A percentile compares a stretch with the other conserved stretches of the same genome.
Evolutionary conservation across 1,284 basidiomycete genomes (phyloP).

Genomic region (Heterobasidion annosum): DNA sequence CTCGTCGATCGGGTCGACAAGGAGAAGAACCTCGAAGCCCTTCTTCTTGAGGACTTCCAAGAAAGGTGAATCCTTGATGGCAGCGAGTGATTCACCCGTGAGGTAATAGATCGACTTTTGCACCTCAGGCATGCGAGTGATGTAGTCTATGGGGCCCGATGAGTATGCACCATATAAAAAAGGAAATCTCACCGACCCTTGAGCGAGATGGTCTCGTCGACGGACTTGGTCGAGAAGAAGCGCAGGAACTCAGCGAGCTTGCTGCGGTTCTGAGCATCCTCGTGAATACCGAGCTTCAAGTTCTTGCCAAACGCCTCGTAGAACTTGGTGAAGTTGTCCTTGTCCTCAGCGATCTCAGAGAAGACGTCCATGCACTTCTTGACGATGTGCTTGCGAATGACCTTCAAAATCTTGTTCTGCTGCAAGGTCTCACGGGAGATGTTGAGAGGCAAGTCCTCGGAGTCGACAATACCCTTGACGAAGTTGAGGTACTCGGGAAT

Average conservation of each 20-base stretch:
- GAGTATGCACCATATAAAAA: constrained; percentile 3
- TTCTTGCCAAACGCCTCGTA: constrained; percentile 97
- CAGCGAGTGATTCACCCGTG: constrained; percentile 93
- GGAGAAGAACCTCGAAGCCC: constrained; percentile 96
- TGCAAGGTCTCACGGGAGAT: constrained; percentile 99
- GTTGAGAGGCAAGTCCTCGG: constrained; percentile 98
- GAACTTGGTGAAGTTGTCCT: constrained; percentile 99
- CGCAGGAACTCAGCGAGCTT: constrained; percentile 99
- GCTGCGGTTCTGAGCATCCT: constrained; percentile 97
- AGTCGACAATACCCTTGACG: constrained; percentile 99
- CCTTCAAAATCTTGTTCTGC: constrained; percentile 99
- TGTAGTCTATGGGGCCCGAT: constrained; percentile 67
- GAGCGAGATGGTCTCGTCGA: constrained; percentile 89
- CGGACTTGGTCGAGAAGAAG: constrained; percentile 95
- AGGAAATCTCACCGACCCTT: constrained; percentile 54
- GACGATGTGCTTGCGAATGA: constrained; percentile 97
- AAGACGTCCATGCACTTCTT: constrained; percentile 98
- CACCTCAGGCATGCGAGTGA: constrained; percentile 98
- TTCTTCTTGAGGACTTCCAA: constrained; percentile 99
- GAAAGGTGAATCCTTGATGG: constrained; percentile 95
- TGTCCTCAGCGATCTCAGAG: constrained; percentile 97
- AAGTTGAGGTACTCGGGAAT: constrained; percentile 99
- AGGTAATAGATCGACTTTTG: constrained; percentile 99
- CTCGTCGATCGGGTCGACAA: constrained; percentile 98
- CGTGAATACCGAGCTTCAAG: constrained; percentile 98